A percentile compares a stretch with the other conserved stretches of the same genome.
These are phyloP conservation scores for Fusarium devonianum DNA, from an alignment of 2,329 filamentous ascomycete genomes.

Conservation along the genomic window DNA sequence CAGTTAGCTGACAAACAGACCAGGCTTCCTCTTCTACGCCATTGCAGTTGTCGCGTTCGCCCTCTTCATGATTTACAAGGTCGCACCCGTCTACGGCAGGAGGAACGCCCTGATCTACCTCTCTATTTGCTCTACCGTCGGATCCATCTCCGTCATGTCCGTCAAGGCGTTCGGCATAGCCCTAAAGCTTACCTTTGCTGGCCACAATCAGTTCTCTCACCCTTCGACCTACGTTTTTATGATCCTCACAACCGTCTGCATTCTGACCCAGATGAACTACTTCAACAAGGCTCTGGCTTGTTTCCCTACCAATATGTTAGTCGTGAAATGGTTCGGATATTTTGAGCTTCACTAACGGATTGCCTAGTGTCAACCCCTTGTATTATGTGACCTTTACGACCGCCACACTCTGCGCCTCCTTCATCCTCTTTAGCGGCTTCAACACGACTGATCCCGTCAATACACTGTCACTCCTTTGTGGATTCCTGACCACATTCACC, in stretches of 20 bases:
- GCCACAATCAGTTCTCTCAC: conserved; percentile 94
- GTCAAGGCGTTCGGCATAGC: conserved; percentile 99
- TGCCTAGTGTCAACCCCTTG: conserved; percentile 82
- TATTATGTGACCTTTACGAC: conserved; percentile 99
- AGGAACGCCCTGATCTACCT: conserved; percentile 96
- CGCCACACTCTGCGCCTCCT: conserved; percentile 90
- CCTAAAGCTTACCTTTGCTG: conserved; percentile 89
- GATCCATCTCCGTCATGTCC: conserved; percentile 98
- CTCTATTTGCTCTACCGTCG: conserved; percentile 96
- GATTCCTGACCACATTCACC: conserved; percentile 93
- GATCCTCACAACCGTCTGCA: conserved; percentile 91
- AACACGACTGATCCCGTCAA: conserved; percentile 93
- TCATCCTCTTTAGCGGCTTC: conserved; percentile 95
- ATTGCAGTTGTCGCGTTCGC: conserved; percentile 82
- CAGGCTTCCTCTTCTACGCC: conserved; percentile 91
- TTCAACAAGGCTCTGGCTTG: conserved; percentile 98
- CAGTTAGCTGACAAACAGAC: conserved; percentile 15
- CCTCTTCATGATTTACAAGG: conserved; percentile 92
- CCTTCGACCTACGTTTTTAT: conserved; percentile 97
- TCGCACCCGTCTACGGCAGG: conserved; percentile 89
- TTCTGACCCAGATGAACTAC: conserved; percentile 99
- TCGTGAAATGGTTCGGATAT: conserved; percentile 19
- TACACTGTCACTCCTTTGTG: conserved; percentile 89
- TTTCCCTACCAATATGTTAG: conserved; percentile 96
- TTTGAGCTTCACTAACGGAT: conserved; percentile 3